Conservation (phyloP, 1,139 yeast species). For the Starmera stellimalicola region DNA sequence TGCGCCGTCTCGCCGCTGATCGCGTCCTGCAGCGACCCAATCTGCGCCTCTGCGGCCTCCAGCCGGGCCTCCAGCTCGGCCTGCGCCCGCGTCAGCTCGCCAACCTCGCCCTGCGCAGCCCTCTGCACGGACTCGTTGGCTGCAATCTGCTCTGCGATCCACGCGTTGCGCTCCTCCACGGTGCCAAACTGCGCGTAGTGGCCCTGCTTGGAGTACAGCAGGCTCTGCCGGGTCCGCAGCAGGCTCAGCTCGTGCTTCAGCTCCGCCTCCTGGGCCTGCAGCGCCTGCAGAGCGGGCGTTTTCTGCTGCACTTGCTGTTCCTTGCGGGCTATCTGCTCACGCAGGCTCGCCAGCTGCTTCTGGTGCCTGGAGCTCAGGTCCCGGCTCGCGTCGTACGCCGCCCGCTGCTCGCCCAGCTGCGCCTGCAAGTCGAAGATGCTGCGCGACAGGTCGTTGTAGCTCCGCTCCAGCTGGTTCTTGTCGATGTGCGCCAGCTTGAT, state of each 20-base stretch:
- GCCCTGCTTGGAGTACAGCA: conserved; percentile 66
- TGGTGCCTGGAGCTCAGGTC: conserved; percentile 18
- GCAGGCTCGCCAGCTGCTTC: conserved; percentile 20
- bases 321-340: conserved; percentile 31
- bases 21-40: conserved; percentile 27
- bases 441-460: conserved; percentile 34
- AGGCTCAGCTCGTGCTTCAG: conserved; percentile 33
- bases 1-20: conserved; percentile 28
- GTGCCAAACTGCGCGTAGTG: conserved; percentile 52
- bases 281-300: conserved; percentile 33
- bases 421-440: conserved; percentile 26
- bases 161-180: conserved; percentile 52
- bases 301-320: conserved; percentile 31
- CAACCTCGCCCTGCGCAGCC: conserved; percentile 12
- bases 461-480: conserved; percentile 37
- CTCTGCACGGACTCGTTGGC: conserved; percentile 17
- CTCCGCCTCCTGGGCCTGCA: conserved; percentile 32
- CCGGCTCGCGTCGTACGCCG: conserved; percentile 20
- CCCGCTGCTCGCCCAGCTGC: conserved; percentile 21
- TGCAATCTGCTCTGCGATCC: conserved; percentile 49
- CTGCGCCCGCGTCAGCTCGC: conserved; percentile 7
- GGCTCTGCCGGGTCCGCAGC: conserved; percentile 46
- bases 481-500: conserved; percentile 41
- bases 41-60: conserved; percentile 19
- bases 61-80: conserved; percentile 14